A percentile compares a stretch with the other conserved stretches of the same genome.
Evolutionary conservation across 192 early-diverging fungal species (phyloP).

Genomic region (Physocladia obscura): DNA sequence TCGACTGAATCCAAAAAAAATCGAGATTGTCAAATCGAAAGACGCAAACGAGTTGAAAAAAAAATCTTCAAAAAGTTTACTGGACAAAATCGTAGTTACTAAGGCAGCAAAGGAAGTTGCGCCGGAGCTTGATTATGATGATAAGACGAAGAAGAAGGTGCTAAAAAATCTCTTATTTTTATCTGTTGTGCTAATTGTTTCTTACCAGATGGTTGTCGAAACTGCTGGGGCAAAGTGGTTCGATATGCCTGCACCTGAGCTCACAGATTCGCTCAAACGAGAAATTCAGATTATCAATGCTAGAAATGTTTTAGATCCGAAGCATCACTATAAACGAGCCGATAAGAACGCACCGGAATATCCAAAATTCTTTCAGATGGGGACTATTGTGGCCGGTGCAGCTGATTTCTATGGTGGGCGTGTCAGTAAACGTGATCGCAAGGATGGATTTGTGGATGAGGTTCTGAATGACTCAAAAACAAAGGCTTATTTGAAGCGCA

Average conservation of each 20-base stretch:
- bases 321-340: constrained; percentile 85
- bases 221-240: constrained; percentile 76
- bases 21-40: constrained; percentile 1
- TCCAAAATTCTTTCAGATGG: constrained; percentile 86
- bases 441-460: constrained; percentile 82
- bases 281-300: constrained; percentile 85
- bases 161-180: background rate
- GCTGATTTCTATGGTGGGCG: constrained; percentile 74
- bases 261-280: constrained; percentile 86
- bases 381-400: constrained; percentile 85
- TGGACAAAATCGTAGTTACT: constrained; percentile 21
- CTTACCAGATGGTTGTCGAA: constrained; percentile 25
- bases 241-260: constrained; percentile 76
- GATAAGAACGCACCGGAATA: constrained; percentile 53
- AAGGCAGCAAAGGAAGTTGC: constrained; percentile 17
- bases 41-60: background rate
- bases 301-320: constrained; percentile 87
- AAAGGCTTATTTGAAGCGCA: constrained; percentile 82
- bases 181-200: background rate
- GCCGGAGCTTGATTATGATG: constrained; percentile 32
- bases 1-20: constrained; percentile 19
- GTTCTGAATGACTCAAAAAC: constrained; percentile 74
- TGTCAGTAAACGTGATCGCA: constrained; percentile 82
- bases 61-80: constrained; percentile 7
- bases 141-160: constrained; percentile 40